Evolutionary conservation across 208 protist genomes (phyloP).

Genomic region (Porcisia deanei): DNA sequence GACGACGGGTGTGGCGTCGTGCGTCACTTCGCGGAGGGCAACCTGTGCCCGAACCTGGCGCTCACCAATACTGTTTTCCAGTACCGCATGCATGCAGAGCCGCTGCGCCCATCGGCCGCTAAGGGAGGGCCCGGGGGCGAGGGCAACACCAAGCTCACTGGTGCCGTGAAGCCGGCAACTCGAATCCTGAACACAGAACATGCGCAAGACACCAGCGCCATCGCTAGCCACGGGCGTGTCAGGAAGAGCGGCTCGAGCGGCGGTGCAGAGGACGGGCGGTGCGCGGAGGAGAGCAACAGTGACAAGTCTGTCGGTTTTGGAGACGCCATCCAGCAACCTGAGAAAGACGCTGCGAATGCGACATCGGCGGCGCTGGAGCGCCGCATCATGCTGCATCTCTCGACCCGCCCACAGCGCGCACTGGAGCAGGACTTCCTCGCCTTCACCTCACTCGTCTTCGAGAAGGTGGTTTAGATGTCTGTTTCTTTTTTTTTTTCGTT

Average conservation of each 20-base stretch:
- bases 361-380: not conserved
- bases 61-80: constrained; percentile 22
- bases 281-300: not conserved
- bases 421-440: constrained; percentile 29
- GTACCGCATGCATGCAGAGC: constrained; percentile 29
- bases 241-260: not conserved
- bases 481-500: not conserved
- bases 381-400: constrained; percentile 24
- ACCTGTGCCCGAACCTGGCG: constrained; percentile 36
- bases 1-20: constrained; percentile 28
- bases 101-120: not conserved
- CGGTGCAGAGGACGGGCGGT: not conserved
- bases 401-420: constrained; percentile 26
- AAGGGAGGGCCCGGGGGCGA: not conserved
- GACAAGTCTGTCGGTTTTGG: not conserved
- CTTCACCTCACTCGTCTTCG: constrained; percentile 31
- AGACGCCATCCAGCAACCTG: not conserved
- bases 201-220: constrained; percentile 2
- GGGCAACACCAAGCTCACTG: not conserved
- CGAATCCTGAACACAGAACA: constrained; percentile 12
- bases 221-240: constrained; percentile 7
- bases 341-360: not conserved
- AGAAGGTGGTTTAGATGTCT: constrained; percentile 16
- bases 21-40: constrained; percentile 29
- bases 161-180: constrained; percentile 1